These are phyloP conservation scores for Prinsepia uniflora DNA, from an alignment of 306 rosid genomes.

Conservation along the genomic window DNA sequence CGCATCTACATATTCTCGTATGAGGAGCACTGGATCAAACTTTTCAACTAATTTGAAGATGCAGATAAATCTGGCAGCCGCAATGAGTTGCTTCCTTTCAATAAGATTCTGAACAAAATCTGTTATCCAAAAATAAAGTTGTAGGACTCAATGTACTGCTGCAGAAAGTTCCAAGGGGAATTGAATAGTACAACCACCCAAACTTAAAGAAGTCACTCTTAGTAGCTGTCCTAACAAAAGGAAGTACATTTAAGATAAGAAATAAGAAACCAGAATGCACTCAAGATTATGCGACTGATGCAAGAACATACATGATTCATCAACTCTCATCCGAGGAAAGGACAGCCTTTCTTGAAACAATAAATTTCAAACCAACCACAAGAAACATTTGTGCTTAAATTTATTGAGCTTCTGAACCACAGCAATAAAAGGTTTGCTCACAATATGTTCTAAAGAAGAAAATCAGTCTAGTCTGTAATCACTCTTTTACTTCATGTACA, in stretches of 20 bases:
- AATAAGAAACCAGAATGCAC: neutral
- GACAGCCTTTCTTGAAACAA: neutral
- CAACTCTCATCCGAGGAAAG: conserved; percentile 14
- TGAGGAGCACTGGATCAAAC: conserved; percentile 37
- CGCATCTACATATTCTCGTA: conserved; percentile 18
- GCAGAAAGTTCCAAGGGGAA: neutral
- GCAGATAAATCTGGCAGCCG: conserved; percentile 55
- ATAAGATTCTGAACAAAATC: conserved; percentile 44
- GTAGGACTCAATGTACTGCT: conserved; percentile 1
- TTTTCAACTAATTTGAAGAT: conserved; percentile 41
- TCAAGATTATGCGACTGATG: neutral
- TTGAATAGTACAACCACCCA: neutral
- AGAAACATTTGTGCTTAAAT: neutral
- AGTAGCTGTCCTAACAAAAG: neutral
- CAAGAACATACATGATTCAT: neutral
- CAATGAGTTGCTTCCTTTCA: conserved; percentile 32
- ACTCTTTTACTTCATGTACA: neutral
- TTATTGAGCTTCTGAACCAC: neutral
- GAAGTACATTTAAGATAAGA: neutral
- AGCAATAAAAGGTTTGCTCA: neutral
- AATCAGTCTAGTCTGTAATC: neutral
- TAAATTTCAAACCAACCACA: neutral
- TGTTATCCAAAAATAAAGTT: conserved; percentile 18
- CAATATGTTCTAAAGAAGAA: neutral
- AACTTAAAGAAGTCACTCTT: neutral